Base-by-base conservation (phyloP, 306 rosid genomes). In the Gillenia trifoliata region DNA sequence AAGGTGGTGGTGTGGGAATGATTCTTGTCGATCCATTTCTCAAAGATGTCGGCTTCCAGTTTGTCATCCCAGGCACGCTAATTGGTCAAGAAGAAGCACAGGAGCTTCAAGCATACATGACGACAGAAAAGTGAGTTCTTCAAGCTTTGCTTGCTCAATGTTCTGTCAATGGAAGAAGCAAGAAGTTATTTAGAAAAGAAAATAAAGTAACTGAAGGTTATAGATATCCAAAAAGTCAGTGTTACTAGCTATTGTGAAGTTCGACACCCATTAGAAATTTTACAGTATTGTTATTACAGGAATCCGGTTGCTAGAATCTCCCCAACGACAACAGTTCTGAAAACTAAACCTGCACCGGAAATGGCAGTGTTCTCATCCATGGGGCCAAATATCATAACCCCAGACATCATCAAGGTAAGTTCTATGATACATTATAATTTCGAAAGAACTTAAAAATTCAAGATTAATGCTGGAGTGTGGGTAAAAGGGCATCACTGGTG, bases 1-100 rank as follows among this genome's bases (percentile, higher is more conserved):
- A 87, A 74, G 92, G 90, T 66, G 92, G 90, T 47, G 93, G 87
- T 25, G 90, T 87, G 72, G 92, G 97, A 74, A 84, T 87, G 89
- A 89, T 89, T 73, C 89, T 85, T 30, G 83, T 87, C 59, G 97
- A 91, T 75, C 85, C 89, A 66, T 73, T 75, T 66, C 76, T 85
- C 41, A 86, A 80, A 82, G 88, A 86, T 20, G 33, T 89, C 54
- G 91, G 88, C 56, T 89, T 84, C 68, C 88, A 87, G 74, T 85
- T 84, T 75, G 81, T 84, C 83, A 87, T 89, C 68, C 89, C 94
- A 17, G 79, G 70, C 80, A 86, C 90, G 71, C 73, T 84, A 59
- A 87, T 91, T 80, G 85, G 92, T 74, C 87, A 86, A 68, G 86
- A 82, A 78, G 82, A 82, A 16, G 88, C 79, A 36, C 70, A 83